phyloP scores from a whole-genome alignment of 2,329 filamentous ascomycete genomes.

The Tolypocladium capitatum region DNA sequence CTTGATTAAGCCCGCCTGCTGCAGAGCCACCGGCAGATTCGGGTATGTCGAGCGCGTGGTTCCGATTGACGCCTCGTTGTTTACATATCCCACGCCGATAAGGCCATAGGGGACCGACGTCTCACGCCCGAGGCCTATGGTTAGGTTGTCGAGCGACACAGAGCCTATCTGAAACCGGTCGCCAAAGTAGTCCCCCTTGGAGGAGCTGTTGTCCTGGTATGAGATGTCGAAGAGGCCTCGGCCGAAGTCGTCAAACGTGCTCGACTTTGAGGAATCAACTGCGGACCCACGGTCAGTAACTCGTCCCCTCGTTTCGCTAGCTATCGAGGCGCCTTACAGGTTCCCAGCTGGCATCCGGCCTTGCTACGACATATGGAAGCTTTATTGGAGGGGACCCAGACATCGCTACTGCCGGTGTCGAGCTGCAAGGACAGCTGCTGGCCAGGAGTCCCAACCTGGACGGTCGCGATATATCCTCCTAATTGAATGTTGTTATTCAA shows the following conservation, averaged over 20 bases:
- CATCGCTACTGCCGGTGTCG: constrained; percentile 53
- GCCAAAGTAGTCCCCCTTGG: constrained; percentile 43
- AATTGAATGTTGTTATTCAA: constrained; percentile 29
- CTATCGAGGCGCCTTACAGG: constrained; percentile 24
- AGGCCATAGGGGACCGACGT: constrained; percentile 44
- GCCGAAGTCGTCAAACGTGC: constrained; percentile 30
- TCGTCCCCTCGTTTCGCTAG: background rate
- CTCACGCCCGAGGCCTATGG: constrained; percentile 43
- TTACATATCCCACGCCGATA: constrained; percentile 45
- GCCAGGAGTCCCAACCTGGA: constrained; percentile 41
- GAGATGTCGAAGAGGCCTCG: constrained; percentile 38
- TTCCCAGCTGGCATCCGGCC: constrained; percentile 28
- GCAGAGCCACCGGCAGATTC: constrained; percentile 54
- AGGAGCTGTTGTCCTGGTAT: constrained; percentile 47
- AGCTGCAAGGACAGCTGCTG: constrained; percentile 46
- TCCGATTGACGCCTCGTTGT: constrained; percentile 32
- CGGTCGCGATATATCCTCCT: constrained; percentile 43
- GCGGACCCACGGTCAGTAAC: constrained; percentile 8
- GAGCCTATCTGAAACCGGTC: constrained; percentile 43
- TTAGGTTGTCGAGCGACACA: constrained; percentile 36
- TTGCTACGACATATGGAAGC: constrained; percentile 25
- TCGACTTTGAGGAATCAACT: constrained; percentile 35
- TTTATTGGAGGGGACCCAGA: constrained; percentile 38
- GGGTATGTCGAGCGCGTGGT: constrained; percentile 25
- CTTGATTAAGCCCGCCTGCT: constrained; percentile 48